Percentiles rank a stretch among this genome's conserved stretches.
Conservation (phyloP, 306 rosid genomes). For the Medicago lupulina region DNA sequence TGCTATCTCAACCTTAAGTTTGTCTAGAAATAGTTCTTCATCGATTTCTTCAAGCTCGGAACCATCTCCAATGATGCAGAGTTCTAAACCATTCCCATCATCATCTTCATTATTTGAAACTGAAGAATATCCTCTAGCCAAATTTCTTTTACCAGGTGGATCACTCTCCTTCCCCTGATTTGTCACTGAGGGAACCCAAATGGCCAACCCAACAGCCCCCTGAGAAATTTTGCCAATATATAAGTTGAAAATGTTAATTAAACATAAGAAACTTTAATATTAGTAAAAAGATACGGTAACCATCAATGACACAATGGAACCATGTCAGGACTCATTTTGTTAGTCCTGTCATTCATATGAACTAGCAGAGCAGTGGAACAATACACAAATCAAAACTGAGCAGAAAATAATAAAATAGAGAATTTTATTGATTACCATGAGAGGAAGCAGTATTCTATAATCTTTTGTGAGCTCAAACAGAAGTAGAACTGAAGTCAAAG, state of each 20-base stretch:
- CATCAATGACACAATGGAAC: too few species aligned
- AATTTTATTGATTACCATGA: conserved; percentile 72
- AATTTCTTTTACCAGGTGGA: conserved; percentile 56
- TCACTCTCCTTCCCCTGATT: conserved; percentile 76
- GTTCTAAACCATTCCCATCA: conserved; percentile 67
- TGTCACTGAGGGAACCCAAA: conserved; percentile 98
- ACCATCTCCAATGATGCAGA: conserved; percentile 55
- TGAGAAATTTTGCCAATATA: conserved; percentile 44
- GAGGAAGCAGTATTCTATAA: conserved; percentile 96
- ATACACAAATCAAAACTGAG: conserved; percentile 18
- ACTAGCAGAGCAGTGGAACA: conserved; percentile 28
- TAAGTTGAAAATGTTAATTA: conserved; percentile 14
- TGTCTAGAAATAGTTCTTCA: conserved; percentile 77
- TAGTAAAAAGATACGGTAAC: not conserved
- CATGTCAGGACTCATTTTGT: too few species aligned
- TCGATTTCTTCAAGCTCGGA: conserved; percentile 56
- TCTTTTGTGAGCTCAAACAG: conserved; percentile 98
- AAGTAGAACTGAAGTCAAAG: conserved; percentile 96
- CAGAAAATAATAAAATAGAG: not conserved
- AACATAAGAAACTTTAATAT: conserved; percentile 19
- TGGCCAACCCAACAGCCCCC: conserved; percentile 99
- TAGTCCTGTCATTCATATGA: conserved; percentile 13
- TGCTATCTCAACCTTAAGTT: conserved; percentile 64
- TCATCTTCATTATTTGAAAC: conserved; percentile 61
- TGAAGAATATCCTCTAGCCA: conserved; percentile 71